Evolutionary conservation across 139 green algal genomes (phyloP).

Genomic region (Gonium pectorale): DNA sequence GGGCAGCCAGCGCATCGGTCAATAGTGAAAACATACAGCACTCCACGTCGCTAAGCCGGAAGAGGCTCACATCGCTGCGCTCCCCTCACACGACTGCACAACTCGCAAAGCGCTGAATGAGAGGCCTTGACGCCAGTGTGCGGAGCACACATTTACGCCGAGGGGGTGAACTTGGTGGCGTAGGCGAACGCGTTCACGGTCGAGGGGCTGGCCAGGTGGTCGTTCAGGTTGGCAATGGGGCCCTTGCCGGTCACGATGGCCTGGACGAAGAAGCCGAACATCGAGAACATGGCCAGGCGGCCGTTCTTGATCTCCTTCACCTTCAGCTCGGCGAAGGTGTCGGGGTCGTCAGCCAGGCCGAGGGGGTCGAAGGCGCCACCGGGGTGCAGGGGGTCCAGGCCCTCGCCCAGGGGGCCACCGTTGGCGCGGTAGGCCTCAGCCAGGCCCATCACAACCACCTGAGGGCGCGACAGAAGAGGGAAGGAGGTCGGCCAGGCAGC

Average conservation of each 20-base stretch:
- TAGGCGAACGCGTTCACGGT: slow-evolving; percentile 83
- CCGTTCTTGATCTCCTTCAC: slow-evolving; percentile 89
- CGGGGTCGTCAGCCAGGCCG: slow-evolving; percentile 92
- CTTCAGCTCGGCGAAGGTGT: slow-evolving; percentile 85
- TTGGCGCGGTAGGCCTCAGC: slow-evolving; percentile 95
- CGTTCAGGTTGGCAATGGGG: slow-evolving; percentile 79
- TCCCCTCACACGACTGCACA: background rate
- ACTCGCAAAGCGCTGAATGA: no score
- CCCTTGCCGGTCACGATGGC: slow-evolving; percentile 83
- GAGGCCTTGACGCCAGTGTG: background rate
- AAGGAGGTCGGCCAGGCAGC: background rate
- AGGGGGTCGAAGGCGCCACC: slow-evolving; percentile 91
- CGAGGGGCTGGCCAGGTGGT: slow-evolving; percentile 84
- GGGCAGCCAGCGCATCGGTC: no score
- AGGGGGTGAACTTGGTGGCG: slow-evolving; percentile 78
- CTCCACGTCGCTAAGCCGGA: background rate
- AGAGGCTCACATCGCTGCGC: background rate
- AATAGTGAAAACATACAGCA: no score
- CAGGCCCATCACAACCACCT: slow-evolving; percentile 90
- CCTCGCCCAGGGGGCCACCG: slow-evolving; percentile 87
- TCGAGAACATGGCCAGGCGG: slow-evolving; percentile 92
- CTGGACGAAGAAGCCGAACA: slow-evolving; percentile 89
- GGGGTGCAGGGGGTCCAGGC: slow-evolving; percentile 59
- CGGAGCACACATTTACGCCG: slow-evolving; percentile 4
- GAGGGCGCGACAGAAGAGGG: background rate